These are phyloP conservation scores for Globisporangium radiosum DNA, from an alignment of 352 stramenopile genomes.

Conservation along the genomic window DNA sequence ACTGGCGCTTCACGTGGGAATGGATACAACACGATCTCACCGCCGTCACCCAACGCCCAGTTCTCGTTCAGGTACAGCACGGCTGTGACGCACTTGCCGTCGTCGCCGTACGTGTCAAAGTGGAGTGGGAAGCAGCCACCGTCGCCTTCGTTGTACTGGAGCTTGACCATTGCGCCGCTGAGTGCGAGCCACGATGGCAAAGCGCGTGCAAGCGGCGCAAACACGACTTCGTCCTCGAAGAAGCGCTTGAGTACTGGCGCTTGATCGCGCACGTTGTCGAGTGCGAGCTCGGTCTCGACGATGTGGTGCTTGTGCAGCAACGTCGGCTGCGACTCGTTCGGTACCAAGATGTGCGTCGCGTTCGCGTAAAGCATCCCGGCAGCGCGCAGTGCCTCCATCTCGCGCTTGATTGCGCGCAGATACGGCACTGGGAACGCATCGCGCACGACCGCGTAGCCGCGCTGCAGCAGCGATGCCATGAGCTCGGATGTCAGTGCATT, in stretches of 20 bases:
- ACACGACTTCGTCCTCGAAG: constrained; percentile 57
- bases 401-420: constrained; percentile 33
- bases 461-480: constrained; percentile 21
- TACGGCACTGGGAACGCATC: constrained; percentile 42
- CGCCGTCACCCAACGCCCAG: constrained; percentile 64
- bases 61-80: constrained; percentile 82
- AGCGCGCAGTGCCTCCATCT: constrained; percentile 40
- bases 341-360: constrained; percentile 66
- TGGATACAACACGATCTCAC: constrained; percentile 77
- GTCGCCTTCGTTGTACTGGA: constrained; percentile 71
- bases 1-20: constrained; percentile 50
- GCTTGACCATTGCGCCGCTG: constrained; percentile 58
- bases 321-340: constrained; percentile 21
- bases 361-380: constrained; percentile 64
- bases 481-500: constrained; percentile 23
- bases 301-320: constrained; percentile 77
- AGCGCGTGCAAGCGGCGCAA: constrained; percentile 23
- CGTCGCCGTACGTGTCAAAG: constrained; percentile 79
- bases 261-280: constrained; percentile 25
- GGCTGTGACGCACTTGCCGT: constrained; percentile 77
- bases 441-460: constrained; percentile 50
- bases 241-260: constrained; percentile 45
- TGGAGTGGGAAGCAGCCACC: constrained; percentile 84
- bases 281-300: constrained; percentile 71
- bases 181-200: constrained; percentile 41